phyloP scores from a whole-genome alignment of 164 flowering plant genomes.

The Nelumbo lutea region DNA sequence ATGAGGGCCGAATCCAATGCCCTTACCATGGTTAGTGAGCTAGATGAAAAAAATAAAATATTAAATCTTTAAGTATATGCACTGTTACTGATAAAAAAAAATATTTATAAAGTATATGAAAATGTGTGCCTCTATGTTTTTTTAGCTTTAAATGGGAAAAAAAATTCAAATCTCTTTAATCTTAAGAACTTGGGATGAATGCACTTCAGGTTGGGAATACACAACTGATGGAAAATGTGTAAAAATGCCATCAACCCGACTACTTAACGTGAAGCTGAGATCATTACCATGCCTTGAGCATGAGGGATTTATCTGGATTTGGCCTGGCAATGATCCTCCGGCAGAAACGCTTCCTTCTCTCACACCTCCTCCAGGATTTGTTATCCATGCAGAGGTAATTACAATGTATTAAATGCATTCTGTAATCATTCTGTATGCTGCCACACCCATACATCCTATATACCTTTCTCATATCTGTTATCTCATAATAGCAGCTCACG shows the following conservation, averaged over 20 bases:
- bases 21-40: constrained; percentile 87
- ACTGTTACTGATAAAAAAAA: no score
- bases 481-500: background rate
- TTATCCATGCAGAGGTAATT: constrained; percentile 84
- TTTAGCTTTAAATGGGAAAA: no score
- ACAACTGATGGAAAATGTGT: constrained; percentile 92
- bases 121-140: no score
- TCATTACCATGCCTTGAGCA: constrained; percentile 88
- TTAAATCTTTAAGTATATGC: background rate
- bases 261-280: constrained; percentile 59
- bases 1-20: constrained; percentile 90
- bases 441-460: background rate
- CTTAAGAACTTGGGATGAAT: background rate
- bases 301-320: constrained; percentile 95
- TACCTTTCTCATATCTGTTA: background rate
- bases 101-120: no score
- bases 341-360: constrained; percentile 70
- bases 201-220: constrained; percentile 87
- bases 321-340: constrained; percentile 95
- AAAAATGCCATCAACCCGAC: constrained; percentile 92
- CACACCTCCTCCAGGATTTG: constrained; percentile 81
- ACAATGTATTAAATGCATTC: background rate
- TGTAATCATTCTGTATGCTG: background rate
- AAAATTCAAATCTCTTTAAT: background rate
- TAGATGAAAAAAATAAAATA: background rate